Percentiles rank a stretch among this genome's conserved stretches.
Conservation (phyloP, 441 rosid genomes). For the Omphalea diandra region DNA sequence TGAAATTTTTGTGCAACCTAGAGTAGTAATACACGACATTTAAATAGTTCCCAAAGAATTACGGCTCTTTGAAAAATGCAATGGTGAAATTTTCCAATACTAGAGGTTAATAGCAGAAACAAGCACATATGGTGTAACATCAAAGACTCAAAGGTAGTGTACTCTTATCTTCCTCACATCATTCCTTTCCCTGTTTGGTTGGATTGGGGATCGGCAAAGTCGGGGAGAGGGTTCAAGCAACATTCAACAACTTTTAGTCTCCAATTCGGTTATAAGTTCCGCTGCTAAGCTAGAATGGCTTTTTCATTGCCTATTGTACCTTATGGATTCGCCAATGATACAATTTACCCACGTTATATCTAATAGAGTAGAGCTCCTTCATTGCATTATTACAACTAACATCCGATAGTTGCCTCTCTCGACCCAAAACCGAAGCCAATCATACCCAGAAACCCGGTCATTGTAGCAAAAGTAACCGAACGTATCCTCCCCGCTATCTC, state of each 20-base stretch:
- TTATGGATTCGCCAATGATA: not conserved
- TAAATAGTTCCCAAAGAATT: too few species aligned
- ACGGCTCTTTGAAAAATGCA: not conserved
- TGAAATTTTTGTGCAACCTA: too few species aligned
- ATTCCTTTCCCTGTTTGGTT: too few species aligned
- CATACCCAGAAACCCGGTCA: not conserved
- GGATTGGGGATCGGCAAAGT: too few species aligned
- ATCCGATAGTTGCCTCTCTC: not conserved
- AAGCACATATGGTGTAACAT: too few species aligned
- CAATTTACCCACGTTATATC: not conserved
- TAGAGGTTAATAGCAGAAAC: not conserved
- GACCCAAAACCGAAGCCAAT: not conserved
- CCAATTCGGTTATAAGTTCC: not conserved
- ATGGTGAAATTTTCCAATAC: not conserved
- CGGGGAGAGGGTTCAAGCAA: too few species aligned
- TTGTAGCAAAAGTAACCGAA: not conserved
- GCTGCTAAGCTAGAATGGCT: not conserved
- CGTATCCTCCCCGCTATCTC: not conserved
- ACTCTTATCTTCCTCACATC: not conserved
- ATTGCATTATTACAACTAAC: not conserved
- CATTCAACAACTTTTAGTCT: too few species aligned
- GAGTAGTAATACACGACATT: too few species aligned
- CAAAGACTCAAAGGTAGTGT: too few species aligned
- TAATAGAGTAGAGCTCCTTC: not conserved
- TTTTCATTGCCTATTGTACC: not conserved